phyloP scores from a whole-genome alignment of 78 protist genomes.

The Chrysochromulina tobinii region DNA sequence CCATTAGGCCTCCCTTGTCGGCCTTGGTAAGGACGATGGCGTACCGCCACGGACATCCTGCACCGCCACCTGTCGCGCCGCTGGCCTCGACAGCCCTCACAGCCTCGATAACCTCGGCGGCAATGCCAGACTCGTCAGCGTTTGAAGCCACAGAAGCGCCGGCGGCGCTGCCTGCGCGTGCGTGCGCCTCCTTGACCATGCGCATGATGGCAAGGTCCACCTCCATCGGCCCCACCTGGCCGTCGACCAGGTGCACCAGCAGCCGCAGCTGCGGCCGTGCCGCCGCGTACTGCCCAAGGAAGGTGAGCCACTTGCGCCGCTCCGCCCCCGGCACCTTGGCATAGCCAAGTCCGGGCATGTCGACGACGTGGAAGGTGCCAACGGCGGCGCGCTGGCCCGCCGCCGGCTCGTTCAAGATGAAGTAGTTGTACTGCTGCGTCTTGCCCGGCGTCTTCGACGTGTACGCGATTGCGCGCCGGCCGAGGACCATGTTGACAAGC shows the following conservation, averaged over 20 bases:
- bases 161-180: no score
- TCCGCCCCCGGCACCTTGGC: not conserved
- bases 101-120: not conserved
- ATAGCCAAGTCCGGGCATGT: conserved; percentile 10
- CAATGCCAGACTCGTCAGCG: not conserved
- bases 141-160: not conserved
- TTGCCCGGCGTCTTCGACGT: conserved; percentile 4
- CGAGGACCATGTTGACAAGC: conserved; percentile 15
- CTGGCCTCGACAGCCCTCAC: not conserved
- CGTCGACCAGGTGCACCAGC: not conserved
- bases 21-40: not conserved
- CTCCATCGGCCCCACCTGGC: not conserved
- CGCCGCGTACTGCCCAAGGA: not conserved
- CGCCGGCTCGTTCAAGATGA: not conserved
- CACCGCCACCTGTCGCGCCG: not conserved
- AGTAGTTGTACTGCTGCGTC: conserved; percentile 27
- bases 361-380: not conserved
- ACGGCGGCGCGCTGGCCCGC: not conserved
- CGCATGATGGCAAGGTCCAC: not conserved
- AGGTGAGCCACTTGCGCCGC: not conserved
- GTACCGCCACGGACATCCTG: not conserved
- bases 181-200: not conserved
- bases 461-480: not conserved
- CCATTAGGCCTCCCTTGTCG: not conserved
- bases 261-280: not conserved